Evolutionary conservation across 805 yeast genomes (phyloP).

Genomic region (Candida sphagnicola): DNA sequence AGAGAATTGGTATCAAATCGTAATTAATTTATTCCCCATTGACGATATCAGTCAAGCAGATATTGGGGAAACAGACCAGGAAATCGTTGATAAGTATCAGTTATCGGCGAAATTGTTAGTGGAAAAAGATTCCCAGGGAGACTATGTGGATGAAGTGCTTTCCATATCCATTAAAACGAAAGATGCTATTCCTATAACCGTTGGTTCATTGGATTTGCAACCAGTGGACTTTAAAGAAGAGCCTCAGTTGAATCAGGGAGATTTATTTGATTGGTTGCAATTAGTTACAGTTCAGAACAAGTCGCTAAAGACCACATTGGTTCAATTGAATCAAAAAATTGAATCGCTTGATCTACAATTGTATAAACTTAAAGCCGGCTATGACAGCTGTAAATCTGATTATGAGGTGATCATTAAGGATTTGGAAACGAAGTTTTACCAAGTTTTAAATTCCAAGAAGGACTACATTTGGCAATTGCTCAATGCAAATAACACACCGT

Average conservation of each 20-base stretch:
- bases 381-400: conserved; percentile 11
- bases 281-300: conserved; percentile 14
- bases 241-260: conserved; percentile 7
- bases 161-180: conserved; percentile 18
- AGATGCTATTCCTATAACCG: conserved; percentile 21
- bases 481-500: neutral
- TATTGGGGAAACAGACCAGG: conserved; percentile 8
- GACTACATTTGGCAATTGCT: conserved; percentile 24
- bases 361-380: conserved; percentile 7
- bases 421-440: conserved; percentile 22
- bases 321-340: conserved; percentile 1
- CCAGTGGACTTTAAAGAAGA: conserved; percentile 15
- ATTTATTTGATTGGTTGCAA: conserved; percentile 25
- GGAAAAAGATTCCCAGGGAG: conserved; percentile 19
- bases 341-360: conserved; percentile 6
- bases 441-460: conserved; percentile 26
- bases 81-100: conserved; percentile 6
- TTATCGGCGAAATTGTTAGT: conserved; percentile 19
- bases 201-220: conserved; percentile 19
- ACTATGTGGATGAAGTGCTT: conserved; percentile 21
- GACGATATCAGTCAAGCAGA: conserved; percentile 7
- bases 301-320: conserved; percentile 5
- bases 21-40: conserved; percentile 16
- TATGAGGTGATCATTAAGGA: conserved; percentile 18
- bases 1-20: conserved; percentile 6